phyloP scores from a whole-genome alignment of 345 rosid genomes.

The Cardamine chenopodiifolia region DNA sequence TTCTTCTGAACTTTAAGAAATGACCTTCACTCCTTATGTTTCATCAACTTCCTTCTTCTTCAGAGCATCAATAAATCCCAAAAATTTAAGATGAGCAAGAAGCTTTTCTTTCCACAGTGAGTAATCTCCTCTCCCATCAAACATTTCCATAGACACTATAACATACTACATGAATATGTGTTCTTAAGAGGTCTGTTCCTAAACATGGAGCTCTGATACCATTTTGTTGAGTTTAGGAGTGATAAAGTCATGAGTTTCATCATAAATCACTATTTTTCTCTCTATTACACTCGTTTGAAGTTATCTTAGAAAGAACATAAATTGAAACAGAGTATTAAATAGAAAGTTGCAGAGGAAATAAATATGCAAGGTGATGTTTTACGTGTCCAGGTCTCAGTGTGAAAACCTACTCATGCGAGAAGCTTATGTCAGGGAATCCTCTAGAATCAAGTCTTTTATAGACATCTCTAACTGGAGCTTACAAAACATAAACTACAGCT shows the following conservation, averaged over 20 bases:
- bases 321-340: too few relatives aligned
- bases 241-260: too few relatives aligned
- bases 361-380: neutral
- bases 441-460: too few relatives aligned
- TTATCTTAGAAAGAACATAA: neutral
- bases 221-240: too few relatives aligned
- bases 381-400: neutral
- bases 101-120: neutral
- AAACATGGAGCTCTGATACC: neutral
- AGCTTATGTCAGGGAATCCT: neutral
- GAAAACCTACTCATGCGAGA: neutral
- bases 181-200: neutral
- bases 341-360: neutral
- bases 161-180: neutral
- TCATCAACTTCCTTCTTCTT: neutral
- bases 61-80: neutral
- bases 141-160: too few relatives aligned
- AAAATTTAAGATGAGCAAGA: neutral
- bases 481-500: too few relatives aligned
- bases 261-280: neutral
- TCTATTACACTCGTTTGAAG: neutral
- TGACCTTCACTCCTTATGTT: neutral
- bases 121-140: neutral
- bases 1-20: neutral
- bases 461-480: too few relatives aligned